phyloP scores from a whole-genome alignment of 1,139 yeast species.

The Debaryomyces sp. region DNA sequence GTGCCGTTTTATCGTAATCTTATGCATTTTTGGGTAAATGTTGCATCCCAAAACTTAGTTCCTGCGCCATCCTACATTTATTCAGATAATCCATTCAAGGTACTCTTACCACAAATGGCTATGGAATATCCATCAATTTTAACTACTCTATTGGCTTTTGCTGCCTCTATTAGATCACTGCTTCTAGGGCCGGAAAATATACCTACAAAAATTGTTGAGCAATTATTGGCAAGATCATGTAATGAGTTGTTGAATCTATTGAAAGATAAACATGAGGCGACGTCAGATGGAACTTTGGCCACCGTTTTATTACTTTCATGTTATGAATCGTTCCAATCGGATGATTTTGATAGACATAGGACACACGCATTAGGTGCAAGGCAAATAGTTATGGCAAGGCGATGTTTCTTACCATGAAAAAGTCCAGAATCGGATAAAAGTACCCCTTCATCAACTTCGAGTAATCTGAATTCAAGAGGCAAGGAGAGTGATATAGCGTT shows the following conservation, averaged over 20 bases:
- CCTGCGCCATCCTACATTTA: constrained; percentile 67
- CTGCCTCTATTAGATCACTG: constrained; percentile 54
- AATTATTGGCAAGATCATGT: constrained; percentile 57
- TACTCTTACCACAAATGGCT: constrained; percentile 70
- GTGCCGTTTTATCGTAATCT: constrained; percentile 62
- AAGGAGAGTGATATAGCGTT: constrained; percentile 50
- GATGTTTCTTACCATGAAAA: background rate
- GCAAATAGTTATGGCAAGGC: constrained; percentile 62
- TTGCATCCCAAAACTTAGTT: constrained; percentile 63
- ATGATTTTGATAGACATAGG: constrained; percentile 57
- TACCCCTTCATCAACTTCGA: constrained; percentile 1
- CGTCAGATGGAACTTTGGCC: constrained; percentile 69
- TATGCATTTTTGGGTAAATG: constrained; percentile 64
- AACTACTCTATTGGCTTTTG: constrained; percentile 66
- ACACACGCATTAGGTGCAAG: constrained; percentile 72
- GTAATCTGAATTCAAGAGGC: constrained; percentile 9
- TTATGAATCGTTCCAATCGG: constrained; percentile 57
- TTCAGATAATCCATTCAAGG: constrained; percentile 67
- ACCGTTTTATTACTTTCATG: constrained; percentile 65
- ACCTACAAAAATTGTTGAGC: constrained; percentile 50
- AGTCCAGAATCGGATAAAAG: background rate
- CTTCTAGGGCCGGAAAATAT: constrained; percentile 34
- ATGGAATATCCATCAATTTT: constrained; percentile 60
- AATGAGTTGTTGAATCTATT: constrained; percentile 56
- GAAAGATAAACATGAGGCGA: constrained; percentile 53